A percentile compares a stretch with the other conserved stretches of the same genome.
These are phyloP conservation scores for Echinosophora koreensis DNA, from an alignment of 306 rosid genomes.

Conservation along the genomic window DNA sequence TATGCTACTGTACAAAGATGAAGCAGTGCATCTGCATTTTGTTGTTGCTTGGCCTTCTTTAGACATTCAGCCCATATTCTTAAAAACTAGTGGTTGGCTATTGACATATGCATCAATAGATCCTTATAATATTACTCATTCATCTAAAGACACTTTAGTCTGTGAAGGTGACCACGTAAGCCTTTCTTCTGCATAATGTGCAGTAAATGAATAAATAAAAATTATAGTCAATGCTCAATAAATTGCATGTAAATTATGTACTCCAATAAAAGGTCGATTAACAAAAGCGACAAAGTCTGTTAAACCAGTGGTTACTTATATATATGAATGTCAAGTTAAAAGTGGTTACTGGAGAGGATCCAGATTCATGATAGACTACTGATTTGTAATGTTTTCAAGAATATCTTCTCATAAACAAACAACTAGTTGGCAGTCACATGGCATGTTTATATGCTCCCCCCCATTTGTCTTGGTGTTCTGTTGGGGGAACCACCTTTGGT, in stretches of 20 bases:
- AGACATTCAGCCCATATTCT: background rate
- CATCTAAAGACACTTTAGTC: background rate
- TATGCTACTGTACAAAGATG: background rate
- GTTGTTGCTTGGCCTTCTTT: background rate
- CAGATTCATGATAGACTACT: conserved; percentile 42
- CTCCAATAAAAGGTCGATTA: background rate
- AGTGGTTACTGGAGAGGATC: conserved; percentile 33
- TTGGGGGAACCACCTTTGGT: conserved; percentile 62
- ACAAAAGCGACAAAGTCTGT: conserved; percentile 19
- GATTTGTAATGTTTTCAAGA: conserved; percentile 41
- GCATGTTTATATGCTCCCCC: conserved; percentile 63
- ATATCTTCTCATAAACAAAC: conserved; percentile 46
- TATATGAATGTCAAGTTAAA: conserved; percentile 39
- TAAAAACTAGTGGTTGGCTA: background rate
- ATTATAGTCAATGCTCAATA: conserved; percentile 13
- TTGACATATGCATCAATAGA: background rate
- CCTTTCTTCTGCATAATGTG: background rate
- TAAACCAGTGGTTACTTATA: conserved; percentile 34
- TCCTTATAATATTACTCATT: background rate
- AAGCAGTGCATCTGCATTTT: background rate
- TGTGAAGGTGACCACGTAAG: background rate
- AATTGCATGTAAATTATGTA: conserved; percentile 34
- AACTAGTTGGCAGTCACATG: conserved; percentile 83
- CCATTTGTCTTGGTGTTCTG: conserved; percentile 59
- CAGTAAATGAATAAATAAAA: background rate